A percentile compares a stretch with the other conserved stretches of the same genome.
Conservation (phyloP, 176 grass and related monocot genomes). For the Raddia guianensis region DNA sequence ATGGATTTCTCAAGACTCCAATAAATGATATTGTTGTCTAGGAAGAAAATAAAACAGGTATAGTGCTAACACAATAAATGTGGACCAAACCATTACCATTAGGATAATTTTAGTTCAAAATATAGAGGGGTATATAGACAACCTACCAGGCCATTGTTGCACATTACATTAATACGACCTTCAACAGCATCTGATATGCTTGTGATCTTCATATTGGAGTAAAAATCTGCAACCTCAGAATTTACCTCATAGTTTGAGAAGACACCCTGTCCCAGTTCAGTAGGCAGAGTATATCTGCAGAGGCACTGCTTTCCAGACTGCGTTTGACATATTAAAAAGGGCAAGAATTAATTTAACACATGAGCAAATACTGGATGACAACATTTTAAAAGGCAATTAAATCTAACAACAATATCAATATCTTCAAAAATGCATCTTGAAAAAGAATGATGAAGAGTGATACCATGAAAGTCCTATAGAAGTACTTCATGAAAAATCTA, state of each 20-base stretch:
- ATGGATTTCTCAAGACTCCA: neutral
- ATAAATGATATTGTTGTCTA: neutral
- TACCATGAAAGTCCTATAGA: neutral
- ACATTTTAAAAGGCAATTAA: constrained; percentile 15
- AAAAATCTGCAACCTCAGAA: constrained; percentile 38
- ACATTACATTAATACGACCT: constrained; percentile 79
- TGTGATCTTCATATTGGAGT: constrained; percentile 70
- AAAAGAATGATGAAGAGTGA: neutral
- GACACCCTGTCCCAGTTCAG: constrained; percentile 51
- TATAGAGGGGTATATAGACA: constrained; percentile 4
- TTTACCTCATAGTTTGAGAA: constrained; percentile 35
- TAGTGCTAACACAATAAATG: constrained; percentile 5
- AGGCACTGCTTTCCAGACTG: constrained; percentile 96
- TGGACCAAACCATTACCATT: constrained; percentile 16
- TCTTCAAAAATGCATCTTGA: constrained; percentile 15
- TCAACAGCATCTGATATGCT: constrained; percentile 85
- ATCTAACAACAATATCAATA: constrained; percentile 32
- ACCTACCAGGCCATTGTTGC: constrained; percentile 77
- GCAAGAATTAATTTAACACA: constrained; percentile 24
- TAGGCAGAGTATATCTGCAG: constrained; percentile 80
- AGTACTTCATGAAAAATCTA: neutral
- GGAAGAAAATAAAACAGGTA: neutral
- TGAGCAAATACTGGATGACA: constrained; percentile 23
- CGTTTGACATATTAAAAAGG: constrained; percentile 37
- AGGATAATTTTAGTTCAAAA: constrained; percentile 20